A percentile compares a stretch with the other conserved stretches of the same genome.
Evolutionary conservation across 2,329 filamentous ascomycete species (phyloP).

Genomic region (Colletotrichum sp.): DNA sequence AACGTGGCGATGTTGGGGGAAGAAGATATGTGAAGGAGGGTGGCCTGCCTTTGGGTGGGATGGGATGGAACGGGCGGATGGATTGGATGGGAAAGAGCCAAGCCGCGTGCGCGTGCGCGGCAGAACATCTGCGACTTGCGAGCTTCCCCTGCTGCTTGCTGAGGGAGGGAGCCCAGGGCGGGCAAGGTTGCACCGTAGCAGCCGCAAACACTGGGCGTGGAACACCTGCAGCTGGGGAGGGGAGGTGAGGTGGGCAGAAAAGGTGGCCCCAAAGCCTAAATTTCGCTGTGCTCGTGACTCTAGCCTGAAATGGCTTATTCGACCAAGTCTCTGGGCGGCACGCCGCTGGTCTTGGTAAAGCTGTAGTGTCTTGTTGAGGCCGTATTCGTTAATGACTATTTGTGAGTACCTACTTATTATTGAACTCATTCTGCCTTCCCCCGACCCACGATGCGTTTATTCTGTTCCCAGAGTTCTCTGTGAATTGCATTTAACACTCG

Average conservation of each 20-base stretch:
- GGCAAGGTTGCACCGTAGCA: neutral
- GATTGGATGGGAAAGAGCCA: slow-evolving; percentile 14
- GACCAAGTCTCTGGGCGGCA: slow-evolving; percentile 14
- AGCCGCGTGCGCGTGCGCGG: slow-evolving; percentile 6
- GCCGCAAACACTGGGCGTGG: neutral
- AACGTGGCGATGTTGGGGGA: slow-evolving; percentile 11
- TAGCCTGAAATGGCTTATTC: slow-evolving; percentile 15
- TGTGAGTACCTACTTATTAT: neutral
- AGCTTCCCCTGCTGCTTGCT: neutral
- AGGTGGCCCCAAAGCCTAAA: neutral
- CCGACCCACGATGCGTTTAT: neutral
- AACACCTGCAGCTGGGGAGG: neutral
- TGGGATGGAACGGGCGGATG: neutral
- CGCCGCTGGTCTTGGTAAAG: neutral
- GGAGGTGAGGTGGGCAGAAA: neutral
- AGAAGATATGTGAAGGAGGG: neutral
- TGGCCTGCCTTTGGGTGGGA: neutral
- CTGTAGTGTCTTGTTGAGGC: neutral
- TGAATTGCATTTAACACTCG: neutral
- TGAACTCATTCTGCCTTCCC: neutral
- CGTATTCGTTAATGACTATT: neutral
- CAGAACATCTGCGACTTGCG: neutral
- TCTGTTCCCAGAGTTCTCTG: neutral
- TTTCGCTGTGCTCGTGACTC: slow-evolving; percentile 19
- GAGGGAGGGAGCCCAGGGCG: neutral